These are phyloP conservation scores for Aureoboletus auriporus DNA, from an alignment of 768 basidiomycete species.

Conservation along the genomic window DNA sequence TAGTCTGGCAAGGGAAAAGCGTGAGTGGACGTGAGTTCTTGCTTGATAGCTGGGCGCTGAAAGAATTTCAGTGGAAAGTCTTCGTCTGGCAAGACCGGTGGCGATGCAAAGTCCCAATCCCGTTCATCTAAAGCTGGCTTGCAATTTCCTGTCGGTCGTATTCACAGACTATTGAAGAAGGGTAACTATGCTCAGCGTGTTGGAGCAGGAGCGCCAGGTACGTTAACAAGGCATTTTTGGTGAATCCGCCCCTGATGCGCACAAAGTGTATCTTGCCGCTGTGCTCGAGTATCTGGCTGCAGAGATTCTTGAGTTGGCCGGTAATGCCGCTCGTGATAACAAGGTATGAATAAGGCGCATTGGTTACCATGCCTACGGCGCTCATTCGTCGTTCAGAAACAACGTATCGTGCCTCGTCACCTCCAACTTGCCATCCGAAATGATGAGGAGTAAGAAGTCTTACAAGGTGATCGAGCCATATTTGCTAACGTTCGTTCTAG, in stretches of 20 bases:
- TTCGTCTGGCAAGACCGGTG: constrained; percentile 44
- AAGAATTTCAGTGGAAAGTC: constrained; percentile 39
- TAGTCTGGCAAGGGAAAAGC: constrained; percentile 58
- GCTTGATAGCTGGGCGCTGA: not conserved
- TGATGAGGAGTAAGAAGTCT: constrained; percentile 59
- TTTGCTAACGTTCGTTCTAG: constrained; percentile 23
- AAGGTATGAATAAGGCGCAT: constrained; percentile 32
- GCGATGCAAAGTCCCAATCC: constrained; percentile 56
- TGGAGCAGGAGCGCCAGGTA: constrained; percentile 65
- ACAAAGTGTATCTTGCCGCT: constrained; percentile 72
- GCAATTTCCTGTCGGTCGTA: constrained; percentile 80
- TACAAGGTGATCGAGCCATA: not conserved
- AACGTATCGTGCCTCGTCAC: constrained; percentile 78
- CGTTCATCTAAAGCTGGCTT: constrained; percentile 64
- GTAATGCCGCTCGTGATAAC: constrained; percentile 74
- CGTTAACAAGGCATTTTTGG: constrained; percentile 9
- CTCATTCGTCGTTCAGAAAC: constrained; percentile 38
- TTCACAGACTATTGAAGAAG: constrained; percentile 72
- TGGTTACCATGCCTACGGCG: not conserved
- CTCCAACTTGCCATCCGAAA: constrained; percentile 73
- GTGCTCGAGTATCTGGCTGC: constrained; percentile 86
- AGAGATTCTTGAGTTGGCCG: constrained; percentile 84
- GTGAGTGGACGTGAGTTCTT: constrained; percentile 28
- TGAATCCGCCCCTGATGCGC: not conserved
- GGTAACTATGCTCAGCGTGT: constrained; percentile 72